phyloP scores from a whole-genome alignment of 2,329 filamentous ascomycete genomes.

The Stachybotrys echinatus region DNA sequence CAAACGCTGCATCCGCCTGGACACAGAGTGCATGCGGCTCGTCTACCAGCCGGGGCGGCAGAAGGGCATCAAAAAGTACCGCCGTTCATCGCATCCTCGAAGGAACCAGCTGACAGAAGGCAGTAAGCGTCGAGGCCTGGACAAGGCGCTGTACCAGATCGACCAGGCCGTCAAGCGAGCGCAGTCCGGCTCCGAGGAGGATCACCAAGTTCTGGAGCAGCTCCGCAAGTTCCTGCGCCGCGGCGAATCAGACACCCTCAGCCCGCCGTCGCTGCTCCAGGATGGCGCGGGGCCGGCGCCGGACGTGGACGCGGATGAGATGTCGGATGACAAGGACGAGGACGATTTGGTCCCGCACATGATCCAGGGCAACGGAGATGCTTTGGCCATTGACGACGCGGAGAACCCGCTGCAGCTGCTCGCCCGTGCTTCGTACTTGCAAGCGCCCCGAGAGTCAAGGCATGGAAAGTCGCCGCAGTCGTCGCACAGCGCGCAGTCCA shows the following conservation, averaged over 20 bases:
- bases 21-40: slow-evolving; percentile 60
- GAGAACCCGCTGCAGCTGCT: slow-evolving; percentile 71
- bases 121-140: slow-evolving; percentile 68
- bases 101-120: background rate
- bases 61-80: slow-evolving; percentile 71
- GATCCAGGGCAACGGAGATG: slow-evolving; percentile 35
- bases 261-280: slow-evolving; percentile 2
- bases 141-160: slow-evolving; percentile 70
- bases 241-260: slow-evolving; percentile 11
- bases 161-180: slow-evolving; percentile 62
- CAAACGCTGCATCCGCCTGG: slow-evolving; percentile 54
- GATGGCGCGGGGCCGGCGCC: slow-evolving; percentile 20
- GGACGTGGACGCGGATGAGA: slow-evolving; percentile 21
- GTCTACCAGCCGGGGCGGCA: slow-evolving; percentile 69
- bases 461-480: slow-evolving; percentile 19
- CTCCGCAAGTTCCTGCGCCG: slow-evolving; percentile 33
- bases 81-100: background rate
- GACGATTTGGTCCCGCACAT: slow-evolving; percentile 20
- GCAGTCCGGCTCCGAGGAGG: slow-evolving; percentile 37
- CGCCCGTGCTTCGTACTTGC: slow-evolving; percentile 65
- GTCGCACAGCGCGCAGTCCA: slow-evolving; percentile 1
- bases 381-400: slow-evolving; percentile 62
- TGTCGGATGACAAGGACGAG: slow-evolving; percentile 24
- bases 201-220: slow-evolving; percentile 39
- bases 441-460: slow-evolving; percentile 39